Percentiles rank a stretch among this genome's conserved stretches.
phyloP scores from a whole-genome alignment of 257 asterid species.

The Rehmannia glutinosa region DNA sequence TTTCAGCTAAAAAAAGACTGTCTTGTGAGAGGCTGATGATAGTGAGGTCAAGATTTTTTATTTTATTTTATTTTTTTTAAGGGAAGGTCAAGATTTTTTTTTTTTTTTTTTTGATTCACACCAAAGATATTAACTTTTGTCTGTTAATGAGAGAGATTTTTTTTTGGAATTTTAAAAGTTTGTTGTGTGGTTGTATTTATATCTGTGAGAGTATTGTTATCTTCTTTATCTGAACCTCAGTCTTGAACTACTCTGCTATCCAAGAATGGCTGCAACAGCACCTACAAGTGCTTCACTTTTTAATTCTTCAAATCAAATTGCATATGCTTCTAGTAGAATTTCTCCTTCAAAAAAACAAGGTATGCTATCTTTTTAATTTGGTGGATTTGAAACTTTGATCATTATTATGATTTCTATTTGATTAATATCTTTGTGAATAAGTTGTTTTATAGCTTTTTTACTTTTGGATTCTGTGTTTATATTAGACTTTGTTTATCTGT shows the following conservation, averaged over 20 bases:
- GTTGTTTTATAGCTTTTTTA: background rate
- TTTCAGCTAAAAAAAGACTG: too few relatives aligned
- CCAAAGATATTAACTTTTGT: background rate
- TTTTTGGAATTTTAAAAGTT: slow-evolving; percentile 5
- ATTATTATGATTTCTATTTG: background rate
- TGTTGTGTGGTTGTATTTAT: slow-evolving; percentile 36
- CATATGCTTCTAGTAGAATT: slow-evolving; percentile 27
- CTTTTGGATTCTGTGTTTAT: background rate
- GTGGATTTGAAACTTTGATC: background rate
- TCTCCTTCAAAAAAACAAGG: slow-evolving; percentile 10
- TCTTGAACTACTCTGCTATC: background rate
- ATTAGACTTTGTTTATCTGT: too few relatives aligned
- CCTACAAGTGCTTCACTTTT: slow-evolving; percentile 46
- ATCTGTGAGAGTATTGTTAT: slow-evolving; percentile 21
- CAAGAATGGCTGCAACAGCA: slow-evolving; percentile 40
- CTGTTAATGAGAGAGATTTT: slow-evolving; percentile 11
- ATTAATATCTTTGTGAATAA: background rate
- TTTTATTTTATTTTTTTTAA: background rate
- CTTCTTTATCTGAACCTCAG: slow-evolving; percentile 15
- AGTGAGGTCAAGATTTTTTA: slow-evolving; percentile 20
- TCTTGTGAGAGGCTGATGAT: background rate
- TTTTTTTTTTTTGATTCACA: background rate
- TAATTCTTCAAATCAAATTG: slow-evolving; percentile 46
- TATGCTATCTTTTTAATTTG: background rate
- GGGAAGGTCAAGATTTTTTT: too few relatives aligned